A percentile compares a stretch with the other conserved stretches of the same genome.
phyloP scores from a whole-genome alignment of 2,329 filamentous ascomycete genomes.

The Microdochium bolleyi region DNA sequence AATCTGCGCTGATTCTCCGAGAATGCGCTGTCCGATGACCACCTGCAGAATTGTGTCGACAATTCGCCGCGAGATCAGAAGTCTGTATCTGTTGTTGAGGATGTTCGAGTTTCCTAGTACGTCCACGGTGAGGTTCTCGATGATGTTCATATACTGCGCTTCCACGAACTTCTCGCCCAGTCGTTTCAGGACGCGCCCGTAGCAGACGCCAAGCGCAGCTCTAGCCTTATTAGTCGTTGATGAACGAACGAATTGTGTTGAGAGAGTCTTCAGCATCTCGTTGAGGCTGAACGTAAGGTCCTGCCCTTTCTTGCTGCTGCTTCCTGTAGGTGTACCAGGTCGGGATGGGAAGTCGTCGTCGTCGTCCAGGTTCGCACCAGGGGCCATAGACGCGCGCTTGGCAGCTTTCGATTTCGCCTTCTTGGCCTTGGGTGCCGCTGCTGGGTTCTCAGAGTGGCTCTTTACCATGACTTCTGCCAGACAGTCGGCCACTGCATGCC shows the following conservation, averaged over 20 bases:
- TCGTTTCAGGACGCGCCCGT: slow-evolving; percentile 69
- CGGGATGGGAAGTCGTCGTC: slow-evolving; percentile 54
- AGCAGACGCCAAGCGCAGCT: slow-evolving; percentile 80
- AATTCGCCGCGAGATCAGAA: slow-evolving; percentile 77
- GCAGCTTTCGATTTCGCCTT: slow-evolving; percentile 54
- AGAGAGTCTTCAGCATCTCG: slow-evolving; percentile 73
- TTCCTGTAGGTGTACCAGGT: slow-evolving; percentile 66
- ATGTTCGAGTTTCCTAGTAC: slow-evolving; percentile 70
- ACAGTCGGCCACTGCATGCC: slow-evolving; percentile 80
- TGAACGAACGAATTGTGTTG: slow-evolving; percentile 69
- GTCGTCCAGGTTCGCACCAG: slow-evolving; percentile 59
- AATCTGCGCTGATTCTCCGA: slow-evolving; percentile 84
- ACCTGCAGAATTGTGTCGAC: slow-evolving; percentile 78
- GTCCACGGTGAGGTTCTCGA: slow-evolving; percentile 73
- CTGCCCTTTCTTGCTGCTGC: slow-evolving; percentile 57
- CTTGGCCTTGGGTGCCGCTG: slow-evolving; percentile 44
- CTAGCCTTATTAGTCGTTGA: slow-evolving; percentile 74
- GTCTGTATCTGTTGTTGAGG: slow-evolving; percentile 76
- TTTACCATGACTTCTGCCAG: slow-evolving; percentile 78
- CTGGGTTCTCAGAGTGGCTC: slow-evolving; percentile 59
- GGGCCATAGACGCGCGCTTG: slow-evolving; percentile 52
- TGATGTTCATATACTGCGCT: slow-evolving; percentile 70
- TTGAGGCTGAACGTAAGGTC: slow-evolving; percentile 66
- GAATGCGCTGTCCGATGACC: slow-evolving; percentile 69
- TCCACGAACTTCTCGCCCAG: slow-evolving; percentile 81